Evolutionary conservation across 768 basidiomycete genomes (phyloP).

Genomic region (Podaxis sp.): DNA sequence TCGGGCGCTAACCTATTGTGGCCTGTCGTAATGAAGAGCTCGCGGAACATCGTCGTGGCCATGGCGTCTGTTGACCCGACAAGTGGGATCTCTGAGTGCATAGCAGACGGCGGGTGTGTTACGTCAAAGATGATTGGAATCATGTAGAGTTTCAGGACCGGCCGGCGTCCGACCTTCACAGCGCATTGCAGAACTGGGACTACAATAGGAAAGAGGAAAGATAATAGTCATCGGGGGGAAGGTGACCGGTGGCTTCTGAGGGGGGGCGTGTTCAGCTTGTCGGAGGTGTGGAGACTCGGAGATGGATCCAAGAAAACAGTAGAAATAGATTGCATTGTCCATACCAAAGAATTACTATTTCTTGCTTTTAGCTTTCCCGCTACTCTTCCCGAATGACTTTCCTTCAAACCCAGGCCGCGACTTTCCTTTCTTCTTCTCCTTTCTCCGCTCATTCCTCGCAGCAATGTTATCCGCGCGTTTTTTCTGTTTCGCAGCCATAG

Average conservation of each 20-base stretch:
- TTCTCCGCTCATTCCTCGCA: conserved; percentile 74
- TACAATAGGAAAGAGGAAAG: too few species aligned
- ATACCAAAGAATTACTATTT: background rate
- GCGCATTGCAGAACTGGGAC: too few species aligned
- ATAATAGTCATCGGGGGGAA: background rate
- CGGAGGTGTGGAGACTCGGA: background rate
- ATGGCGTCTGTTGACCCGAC: too few species aligned
- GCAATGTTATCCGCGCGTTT: conserved; percentile 92
- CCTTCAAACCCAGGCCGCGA: conserved; percentile 88
- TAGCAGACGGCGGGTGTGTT: too few species aligned
- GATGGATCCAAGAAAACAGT: background rate
- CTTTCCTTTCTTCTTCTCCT: conserved; percentile 65
- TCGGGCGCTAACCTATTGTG: too few species aligned
- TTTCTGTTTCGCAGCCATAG: conserved; percentile 86
- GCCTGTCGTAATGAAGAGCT: too few species aligned
- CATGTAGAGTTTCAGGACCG: too few species aligned
- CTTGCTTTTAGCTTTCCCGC: conserved; percentile 5
- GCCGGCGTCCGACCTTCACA: too few species aligned
- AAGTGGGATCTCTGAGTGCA: too few species aligned
- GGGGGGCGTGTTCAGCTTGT: background rate
- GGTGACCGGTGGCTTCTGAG: background rate
- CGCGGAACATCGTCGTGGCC: too few species aligned
- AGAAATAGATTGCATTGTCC: background rate
- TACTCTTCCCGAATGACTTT: conserved; percentile 34
- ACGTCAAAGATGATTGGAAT: too few species aligned